phyloP scores from a whole-genome alignment of 768 basidiomycete species.

The Chalciporus sphaerocephalus region DNA sequence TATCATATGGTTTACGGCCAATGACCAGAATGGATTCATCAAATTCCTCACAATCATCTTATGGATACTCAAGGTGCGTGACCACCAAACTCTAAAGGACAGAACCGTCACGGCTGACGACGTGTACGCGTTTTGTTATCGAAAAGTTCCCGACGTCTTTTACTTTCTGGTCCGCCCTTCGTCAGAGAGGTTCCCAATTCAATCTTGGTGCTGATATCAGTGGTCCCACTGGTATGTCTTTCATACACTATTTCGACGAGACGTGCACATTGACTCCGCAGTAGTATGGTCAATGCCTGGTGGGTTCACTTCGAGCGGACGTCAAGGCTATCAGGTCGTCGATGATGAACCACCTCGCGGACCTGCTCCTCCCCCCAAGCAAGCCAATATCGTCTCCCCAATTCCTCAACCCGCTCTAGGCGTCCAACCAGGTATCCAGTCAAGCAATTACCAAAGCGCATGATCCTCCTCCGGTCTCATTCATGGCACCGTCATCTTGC shows the following conservation, averaged over 20 bases:
- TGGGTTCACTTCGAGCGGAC: constrained; percentile 51
- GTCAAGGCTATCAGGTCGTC: constrained; percentile 61
- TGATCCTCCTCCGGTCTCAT: too few relatives aligned
- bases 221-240: constrained; percentile 53
- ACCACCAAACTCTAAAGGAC: neutral
- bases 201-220: constrained; percentile 46
- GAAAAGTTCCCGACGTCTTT: constrained; percentile 57
- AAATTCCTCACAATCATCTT: constrained; percentile 52
- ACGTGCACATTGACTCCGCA: neutral
- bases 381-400: constrained; percentile 3
- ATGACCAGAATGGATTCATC: constrained; percentile 53
- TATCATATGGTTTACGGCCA: constrained; percentile 60
- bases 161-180: constrained; percentile 47
- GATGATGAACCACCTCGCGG: constrained; percentile 39
- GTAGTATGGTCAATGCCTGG: constrained; percentile 79
- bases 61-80: constrained; percentile 53
- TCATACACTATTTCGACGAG: too few relatives aligned
- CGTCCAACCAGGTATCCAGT: constrained; percentile 20
- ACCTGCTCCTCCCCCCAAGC: constrained; percentile 18
- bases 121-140: too few relatives aligned
- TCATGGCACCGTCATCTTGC: neutral
- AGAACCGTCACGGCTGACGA: neutral
- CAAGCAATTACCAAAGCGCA: constrained; percentile 27
- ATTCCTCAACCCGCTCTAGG: constrained; percentile 13
- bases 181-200: constrained; percentile 56